Percentiles rank a stretch among this genome's conserved stretches.
These are phyloP conservation scores for Verticillium isaacii DNA, from an alignment of 2,329 filamentous ascomycete species.

Conservation along the genomic window DNA sequence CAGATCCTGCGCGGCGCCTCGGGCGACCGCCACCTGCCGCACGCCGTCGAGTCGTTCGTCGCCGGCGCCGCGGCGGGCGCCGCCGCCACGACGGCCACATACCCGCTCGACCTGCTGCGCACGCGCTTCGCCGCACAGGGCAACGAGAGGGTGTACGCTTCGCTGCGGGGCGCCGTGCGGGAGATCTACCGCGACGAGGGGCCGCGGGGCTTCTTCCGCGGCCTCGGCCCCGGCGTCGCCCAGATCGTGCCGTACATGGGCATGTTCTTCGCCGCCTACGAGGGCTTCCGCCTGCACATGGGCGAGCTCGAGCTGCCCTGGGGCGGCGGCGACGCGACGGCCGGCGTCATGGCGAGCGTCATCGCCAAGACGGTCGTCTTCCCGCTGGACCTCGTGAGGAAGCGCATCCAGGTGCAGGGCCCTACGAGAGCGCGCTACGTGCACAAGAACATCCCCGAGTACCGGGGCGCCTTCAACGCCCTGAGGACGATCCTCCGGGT, in stretches of 20 bases:
- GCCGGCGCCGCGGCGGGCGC: constrained; percentile 80
- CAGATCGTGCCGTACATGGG: constrained; percentile 98
- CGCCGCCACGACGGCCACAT: constrained; percentile 75
- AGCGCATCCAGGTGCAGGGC: constrained; percentile 91
- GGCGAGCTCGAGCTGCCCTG: constrained; percentile 54
- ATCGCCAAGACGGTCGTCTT: constrained; percentile 87
- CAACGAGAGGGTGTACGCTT: constrained; percentile 69
- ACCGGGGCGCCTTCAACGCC: constrained; percentile 62
- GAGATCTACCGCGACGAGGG: constrained; percentile 78
- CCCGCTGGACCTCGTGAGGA: constrained; percentile 86
- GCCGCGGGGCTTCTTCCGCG: constrained; percentile 76
- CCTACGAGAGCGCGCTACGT: constrained; percentile 76
- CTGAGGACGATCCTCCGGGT: constrained; percentile 61
- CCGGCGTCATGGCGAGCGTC: constrained; percentile 75
- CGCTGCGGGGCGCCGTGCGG: constrained; percentile 61
- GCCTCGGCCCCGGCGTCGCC: constrained; percentile 71
- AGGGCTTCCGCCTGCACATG: constrained; percentile 62
- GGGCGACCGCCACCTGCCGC: constrained; percentile 37
- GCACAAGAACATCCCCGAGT: constrained; percentile 83
- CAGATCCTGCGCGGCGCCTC: constrained; percentile 56
- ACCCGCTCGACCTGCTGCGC: constrained; percentile 87
- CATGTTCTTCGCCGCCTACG: constrained; percentile 88
- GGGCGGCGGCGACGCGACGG: constrained; percentile 76
- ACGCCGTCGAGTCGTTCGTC: constrained; percentile 72
- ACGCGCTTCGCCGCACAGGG: constrained; percentile 98